Evolutionary conservation across 140 eudicot species (phyloP), one percentile per base, ranked within the genome.

Genomic region (Oenanthe javanica): DNA sequence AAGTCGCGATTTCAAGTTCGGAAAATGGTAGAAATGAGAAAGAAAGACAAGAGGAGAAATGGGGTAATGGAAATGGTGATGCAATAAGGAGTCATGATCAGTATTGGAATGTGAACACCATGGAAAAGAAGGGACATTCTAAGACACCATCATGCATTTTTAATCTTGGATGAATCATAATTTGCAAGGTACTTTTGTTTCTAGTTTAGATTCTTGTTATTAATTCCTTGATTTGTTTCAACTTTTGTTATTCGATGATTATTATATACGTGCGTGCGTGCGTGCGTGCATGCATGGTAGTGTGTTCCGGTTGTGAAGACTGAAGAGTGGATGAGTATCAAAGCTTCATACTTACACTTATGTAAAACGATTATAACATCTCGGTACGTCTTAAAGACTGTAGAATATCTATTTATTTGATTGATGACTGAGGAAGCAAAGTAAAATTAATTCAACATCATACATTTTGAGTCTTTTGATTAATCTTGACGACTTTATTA

Each of bases 1-100:
- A 83, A 49, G 96, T 88, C 27, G 83, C 97, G 36, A 84, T 94
- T 85, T 85, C 95, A 3, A 89, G 85, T 82, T 84, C 90, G 6
- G 93, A 81, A 11, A 85, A 66, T 14, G 86, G 84, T 38, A 84
- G 74, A 19, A 40, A 52, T 15, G 88, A 85, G 48, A 36, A 48
- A 52, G 82, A 82, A 27, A 84, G 84, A 16, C 85, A 85, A 64
- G 89, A 85, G 45, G 94, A 86, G 82, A 85, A 88, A 77, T 88
- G 98, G 92, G 90, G 79, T 1, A 85, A 80, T 50, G 93, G 89
- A 18, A 90, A 87, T 78, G 79, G 83, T 23, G 21, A 36, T 36
- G 85, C 79, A 86, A 85, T 86, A 6, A 88, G 85, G 79, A 89
- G 89, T 61, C 78, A 83, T 51, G 93, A 67, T 67, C 73, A 91